Conservation (phyloP, 257 asterid genomes). For the Rubia yunnanensis region DNA sequence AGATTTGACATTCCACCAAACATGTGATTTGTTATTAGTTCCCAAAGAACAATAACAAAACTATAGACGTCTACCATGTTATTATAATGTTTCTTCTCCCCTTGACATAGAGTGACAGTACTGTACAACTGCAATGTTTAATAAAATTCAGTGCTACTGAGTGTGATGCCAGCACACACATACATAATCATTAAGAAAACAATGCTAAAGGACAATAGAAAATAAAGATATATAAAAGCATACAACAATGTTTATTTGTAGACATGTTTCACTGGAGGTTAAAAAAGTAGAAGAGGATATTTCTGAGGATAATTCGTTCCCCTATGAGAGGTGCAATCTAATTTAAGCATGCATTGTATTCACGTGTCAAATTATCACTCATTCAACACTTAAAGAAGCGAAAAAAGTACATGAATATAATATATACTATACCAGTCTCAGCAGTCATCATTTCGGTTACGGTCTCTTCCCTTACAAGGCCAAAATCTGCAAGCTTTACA, state of each 20-base stretch:
- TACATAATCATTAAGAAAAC: neutral
- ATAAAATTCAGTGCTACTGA: conserved; percentile 3
- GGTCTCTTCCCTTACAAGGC: conserved; percentile 97
- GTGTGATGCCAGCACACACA: conserved; percentile 4
- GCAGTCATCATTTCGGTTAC: conserved; percentile 99
- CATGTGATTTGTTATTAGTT: conserved; percentile 70
- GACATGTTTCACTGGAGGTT: neutral
- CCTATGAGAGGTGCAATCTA: neutral
- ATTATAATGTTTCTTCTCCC: conserved; percentile 97
- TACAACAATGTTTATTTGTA: neutral
- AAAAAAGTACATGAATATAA: neutral
- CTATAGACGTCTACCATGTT: conserved; percentile 93
- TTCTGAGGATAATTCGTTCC: neutral
- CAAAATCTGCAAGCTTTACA: conserved; percentile 97
- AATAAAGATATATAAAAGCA: neutral
- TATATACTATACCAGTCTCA: conserved; percentile 38
- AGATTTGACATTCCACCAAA: conserved; percentile 97
- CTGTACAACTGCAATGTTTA: conserved; percentile 75
- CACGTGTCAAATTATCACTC: neutral
- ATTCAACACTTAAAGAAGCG: neutral
- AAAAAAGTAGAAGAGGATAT: neutral
- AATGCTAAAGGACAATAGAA: neutral
- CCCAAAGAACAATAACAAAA: conserved; percentile 93
- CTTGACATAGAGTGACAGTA: conserved; percentile 92
- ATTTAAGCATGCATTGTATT: neutral